Conservation (phyloP, 352 stramenopile species). For the Phytophthora palmivora region DNA sequence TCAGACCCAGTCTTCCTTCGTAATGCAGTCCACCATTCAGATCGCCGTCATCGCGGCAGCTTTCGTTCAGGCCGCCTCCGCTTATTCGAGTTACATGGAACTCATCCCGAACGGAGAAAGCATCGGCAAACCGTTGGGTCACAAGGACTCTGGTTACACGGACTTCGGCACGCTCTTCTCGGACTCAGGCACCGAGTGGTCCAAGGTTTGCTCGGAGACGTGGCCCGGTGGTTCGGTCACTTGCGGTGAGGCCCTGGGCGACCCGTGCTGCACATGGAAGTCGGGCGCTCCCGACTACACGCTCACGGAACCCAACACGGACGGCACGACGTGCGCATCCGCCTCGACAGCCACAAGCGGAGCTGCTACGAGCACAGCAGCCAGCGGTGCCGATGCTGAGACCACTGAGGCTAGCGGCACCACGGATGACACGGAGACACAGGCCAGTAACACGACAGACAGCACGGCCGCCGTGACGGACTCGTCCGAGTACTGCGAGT, state of each 20-base stretch:
- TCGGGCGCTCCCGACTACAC: constrained; percentile 40
- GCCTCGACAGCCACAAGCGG: constrained; percentile 26
- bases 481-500: constrained; percentile 44
- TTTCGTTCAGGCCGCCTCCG: constrained; percentile 25
- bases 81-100: constrained; percentile 41
- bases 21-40: constrained; percentile 33
- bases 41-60: constrained; percentile 29
- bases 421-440: constrained; percentile 1
- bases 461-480: constrained; percentile 29
- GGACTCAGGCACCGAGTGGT: constrained; percentile 42
- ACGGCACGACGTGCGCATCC: constrained; percentile 42
- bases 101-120: constrained; percentile 57
- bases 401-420: constrained; percentile 9
- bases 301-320: constrained; percentile 45
- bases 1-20: constrained; percentile 7
- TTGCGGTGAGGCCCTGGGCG: constrained; percentile 41
- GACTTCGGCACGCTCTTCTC: constrained; percentile 58
- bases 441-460: constrained; percentile 27
- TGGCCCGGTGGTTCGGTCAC: constrained; percentile 51
- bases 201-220: constrained; percentile 47
- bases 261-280: constrained; percentile 56
- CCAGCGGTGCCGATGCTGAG: constrained; percentile 16
- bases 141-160: constrained; percentile 45
- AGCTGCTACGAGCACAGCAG: constrained; percentile 10
- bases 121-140: constrained; percentile 50